Evolutionary conservation across 495 filamentous ascomycete species (phyloP), one percentile per base, ranked within the genome.

Genomic region (Hypomontagnella submonticulosa): DNA sequence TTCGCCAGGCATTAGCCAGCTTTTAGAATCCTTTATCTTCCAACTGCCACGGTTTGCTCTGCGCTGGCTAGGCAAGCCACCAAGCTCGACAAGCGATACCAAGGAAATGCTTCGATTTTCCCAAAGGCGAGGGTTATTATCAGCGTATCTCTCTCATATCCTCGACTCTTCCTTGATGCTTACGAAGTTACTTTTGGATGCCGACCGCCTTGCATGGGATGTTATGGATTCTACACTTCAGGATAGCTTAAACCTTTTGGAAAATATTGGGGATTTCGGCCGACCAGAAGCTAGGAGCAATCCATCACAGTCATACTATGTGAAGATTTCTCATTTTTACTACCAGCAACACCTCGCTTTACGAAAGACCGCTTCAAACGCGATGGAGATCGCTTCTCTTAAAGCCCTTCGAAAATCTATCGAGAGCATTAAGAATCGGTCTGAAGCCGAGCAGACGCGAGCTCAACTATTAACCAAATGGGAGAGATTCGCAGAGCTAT

Each of bases 271-370:
- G 5, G 71, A 78, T 48, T 57, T 47, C 48, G 68, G 18, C 16
- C 52, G 30, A 63, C 34, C 60, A 10, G 72, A 80, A 13, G 61
- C 61, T 23, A 72, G 70, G 10, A 56, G 57, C 5, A 74, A 74
- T n/a, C 59, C 75, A 3, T 69, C 73, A 8, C 53, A 68, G 13
- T 79, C 76, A 13, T 82, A 83, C 74, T 72, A 85, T 48, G 80
- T 87, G 20, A 83, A 88, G 71, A 80, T 96, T 27, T 95, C 92
- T 0, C 92, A 93, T 71, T 78, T 92, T 12, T 93, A 92, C 71
- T 95, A 90, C 80, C 80, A 87, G 16, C 84, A 88, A 18, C 83
- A 78, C 64, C 64, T 77, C 5, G 55, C 62, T 9, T 70, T 83
- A 34, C 71, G 73, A 27, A 73, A 76, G 30, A 32, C 71, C 0